Conservation (phyloP, 257 asterid species). For the Solanum lycopersicoides region DNA sequence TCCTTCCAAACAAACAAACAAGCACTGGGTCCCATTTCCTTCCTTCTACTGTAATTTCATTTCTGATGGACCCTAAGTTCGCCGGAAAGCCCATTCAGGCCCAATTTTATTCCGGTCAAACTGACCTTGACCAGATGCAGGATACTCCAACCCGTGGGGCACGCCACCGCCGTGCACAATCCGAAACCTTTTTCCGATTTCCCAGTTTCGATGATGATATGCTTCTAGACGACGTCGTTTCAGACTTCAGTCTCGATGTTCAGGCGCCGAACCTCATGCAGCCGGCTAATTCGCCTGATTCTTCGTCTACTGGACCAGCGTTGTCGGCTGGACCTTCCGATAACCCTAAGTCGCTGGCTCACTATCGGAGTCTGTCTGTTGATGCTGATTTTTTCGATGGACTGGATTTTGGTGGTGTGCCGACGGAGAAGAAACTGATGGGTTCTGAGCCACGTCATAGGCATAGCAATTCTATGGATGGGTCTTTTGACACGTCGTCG, state of each 20-base stretch:
- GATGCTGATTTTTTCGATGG: constrained; percentile 87
- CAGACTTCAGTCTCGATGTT: constrained; percentile 39
- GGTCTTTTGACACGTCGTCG: constrained; percentile 50
- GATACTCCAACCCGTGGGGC: constrained; percentile 58
- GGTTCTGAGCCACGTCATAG: constrained; percentile 39
- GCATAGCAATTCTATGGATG: constrained; percentile 82
- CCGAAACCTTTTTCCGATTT: constrained; percentile 82
- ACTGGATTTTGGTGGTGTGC: constrained; percentile 35
- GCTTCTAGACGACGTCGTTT: constrained; percentile 52
- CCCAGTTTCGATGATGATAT: constrained; percentile 60
- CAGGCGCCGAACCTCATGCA: constrained; percentile 17
- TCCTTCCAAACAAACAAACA: not conserved
- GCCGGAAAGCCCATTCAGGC: constrained; percentile 36
- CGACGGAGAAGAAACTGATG: constrained; percentile 7
- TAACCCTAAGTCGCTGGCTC: constrained; percentile 25
- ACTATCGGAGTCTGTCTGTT: constrained; percentile 68
- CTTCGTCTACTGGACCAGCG: constrained; percentile 15
- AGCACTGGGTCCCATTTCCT: not conserved
- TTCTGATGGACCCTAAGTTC: constrained; percentile 44
- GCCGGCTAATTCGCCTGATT: constrained; percentile 14
- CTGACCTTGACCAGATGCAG: constrained; percentile 68
- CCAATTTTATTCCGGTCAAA: constrained; percentile 22
- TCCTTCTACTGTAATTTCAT: not conserved
- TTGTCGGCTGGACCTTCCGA: constrained; percentile 13
- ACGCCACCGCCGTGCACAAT: constrained; percentile 82